These are phyloP conservation scores for Rubia tinctorum DNA, from an alignment of 305 asterid genomes.

Conservation along the genomic window DNA sequence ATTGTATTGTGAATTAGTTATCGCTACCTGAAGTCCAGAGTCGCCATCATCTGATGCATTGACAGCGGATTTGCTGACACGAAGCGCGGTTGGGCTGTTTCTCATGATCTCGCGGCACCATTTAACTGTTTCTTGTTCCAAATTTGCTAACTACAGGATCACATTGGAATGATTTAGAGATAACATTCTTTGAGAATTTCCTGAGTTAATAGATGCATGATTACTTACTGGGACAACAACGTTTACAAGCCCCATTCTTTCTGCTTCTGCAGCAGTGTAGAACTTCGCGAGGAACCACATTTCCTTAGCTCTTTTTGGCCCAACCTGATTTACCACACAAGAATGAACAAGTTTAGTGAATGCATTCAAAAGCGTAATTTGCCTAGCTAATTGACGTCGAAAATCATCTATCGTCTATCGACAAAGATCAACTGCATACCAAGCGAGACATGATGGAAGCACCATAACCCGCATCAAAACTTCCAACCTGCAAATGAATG, in stretches of 20 bases:
- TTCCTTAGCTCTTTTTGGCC: conserved; percentile 90
- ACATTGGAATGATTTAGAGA: neutral
- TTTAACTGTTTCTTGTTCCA: conserved; percentile 84
- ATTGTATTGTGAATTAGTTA: too few species aligned
- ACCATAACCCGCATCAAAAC: conserved; percentile 97
- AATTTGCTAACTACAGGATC: conserved; percentile 48
- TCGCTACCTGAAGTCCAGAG: conserved; percentile 87
- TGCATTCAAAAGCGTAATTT: too few species aligned
- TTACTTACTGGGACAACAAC: conserved; percentile 68
- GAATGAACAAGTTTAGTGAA: too few species aligned
- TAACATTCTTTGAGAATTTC: neutral
- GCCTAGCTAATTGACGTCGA: too few species aligned
- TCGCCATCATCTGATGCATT: conserved; percentile 95
- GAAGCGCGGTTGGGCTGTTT: conserved; percentile 85
- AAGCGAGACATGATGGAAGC: conserved; percentile 85
- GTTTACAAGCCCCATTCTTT: conserved; percentile 91
- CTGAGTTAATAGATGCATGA: too few species aligned
- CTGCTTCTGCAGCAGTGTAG: conserved; percentile 82
- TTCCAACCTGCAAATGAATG: conserved; percentile 63
- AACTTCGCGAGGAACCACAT: conserved; percentile 90
- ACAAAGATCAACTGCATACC: too few species aligned
- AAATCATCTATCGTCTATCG: too few species aligned
- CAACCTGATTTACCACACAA: conserved; percentile 46
- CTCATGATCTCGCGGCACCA: conserved; percentile 92
- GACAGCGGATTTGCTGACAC: conserved; percentile 79